These are phyloP conservation scores for Aethionema arabicum DNA, from an alignment of 345 rosid genomes.

Conservation along the genomic window DNA sequence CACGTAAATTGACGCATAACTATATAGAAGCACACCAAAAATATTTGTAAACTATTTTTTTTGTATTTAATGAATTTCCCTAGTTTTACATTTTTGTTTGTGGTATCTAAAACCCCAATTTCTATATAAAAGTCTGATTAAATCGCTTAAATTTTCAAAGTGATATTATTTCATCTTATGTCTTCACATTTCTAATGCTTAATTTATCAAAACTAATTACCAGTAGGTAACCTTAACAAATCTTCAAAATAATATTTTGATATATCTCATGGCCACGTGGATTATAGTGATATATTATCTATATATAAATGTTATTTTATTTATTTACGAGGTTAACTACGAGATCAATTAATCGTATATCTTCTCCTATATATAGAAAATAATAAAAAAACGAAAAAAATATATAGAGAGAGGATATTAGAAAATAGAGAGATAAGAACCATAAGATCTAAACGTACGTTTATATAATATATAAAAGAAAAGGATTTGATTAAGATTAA, in stretches of 20 bases:
- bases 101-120: no score
- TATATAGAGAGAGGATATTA: background rate
- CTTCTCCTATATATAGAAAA: conserved; percentile 5
- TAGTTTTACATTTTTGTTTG: no score
- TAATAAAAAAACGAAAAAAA: background rate
- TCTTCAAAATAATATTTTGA: conserved; percentile 16
- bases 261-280: conserved; percentile 24
- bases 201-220: background rate
- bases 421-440: conserved; percentile 20
- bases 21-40: no score
- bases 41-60: no score
- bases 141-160: no score
- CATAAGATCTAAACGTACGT: conserved; percentile 25
- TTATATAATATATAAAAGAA: background rate
- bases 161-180: no score
- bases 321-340: conserved; percentile 20
- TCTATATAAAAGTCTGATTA: no score
- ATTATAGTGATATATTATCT: background rate
- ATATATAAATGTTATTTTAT: background rate
- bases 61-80: no score
- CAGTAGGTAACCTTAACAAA: conserved; percentile 15
- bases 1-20: no score
- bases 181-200: no score
- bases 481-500: conserved; percentile 20
- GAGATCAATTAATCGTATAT: conserved; percentile 22